phyloP scores from a whole-genome alignment of 257 asterid genomes.

The Verbena officinalis region DNA sequence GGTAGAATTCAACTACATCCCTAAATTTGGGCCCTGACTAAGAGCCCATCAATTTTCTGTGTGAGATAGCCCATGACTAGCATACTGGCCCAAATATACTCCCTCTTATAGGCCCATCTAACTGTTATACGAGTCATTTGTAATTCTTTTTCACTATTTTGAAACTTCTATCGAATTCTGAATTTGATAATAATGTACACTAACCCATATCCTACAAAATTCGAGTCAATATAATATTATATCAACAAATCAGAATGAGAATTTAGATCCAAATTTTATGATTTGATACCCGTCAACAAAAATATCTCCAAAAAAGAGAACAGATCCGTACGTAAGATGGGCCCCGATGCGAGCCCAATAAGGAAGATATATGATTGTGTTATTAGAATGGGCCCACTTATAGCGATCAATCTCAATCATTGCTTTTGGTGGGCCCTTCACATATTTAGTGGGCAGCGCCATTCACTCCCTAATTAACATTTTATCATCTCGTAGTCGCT shows the following conservation, averaged over 20 bases:
- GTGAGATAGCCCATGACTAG: not conserved
- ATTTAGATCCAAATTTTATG: too few species aligned
- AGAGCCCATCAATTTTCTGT: too few species aligned
- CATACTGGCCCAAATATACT: not conserved
- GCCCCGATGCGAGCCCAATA: not conserved
- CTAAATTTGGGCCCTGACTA: too few species aligned
- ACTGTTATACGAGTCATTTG: too few species aligned
- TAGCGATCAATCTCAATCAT: conserved; percentile 20
- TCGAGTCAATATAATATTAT: too few species aligned
- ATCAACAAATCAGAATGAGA: too few species aligned
- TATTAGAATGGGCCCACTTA: conserved; percentile 22
- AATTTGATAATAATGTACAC: too few species aligned
- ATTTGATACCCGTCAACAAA: too few species aligned
- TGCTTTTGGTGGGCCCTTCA: conserved; percentile 31
- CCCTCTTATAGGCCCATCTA: not conserved
- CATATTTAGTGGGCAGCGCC: conserved; percentile 41
- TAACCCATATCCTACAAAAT: too few species aligned
- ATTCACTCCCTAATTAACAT: conserved; percentile 50
- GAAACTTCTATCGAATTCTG: too few species aligned
- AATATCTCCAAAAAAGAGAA: not conserved
- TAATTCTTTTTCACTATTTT: too few species aligned
- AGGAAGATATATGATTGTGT: not conserved
- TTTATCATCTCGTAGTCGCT: not conserved
- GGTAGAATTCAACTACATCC: not conserved
- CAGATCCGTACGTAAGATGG: not conserved